Conservation (phyloP, 371 early-diverging fungal species). For the Funneliformis caledonium region DNA sequence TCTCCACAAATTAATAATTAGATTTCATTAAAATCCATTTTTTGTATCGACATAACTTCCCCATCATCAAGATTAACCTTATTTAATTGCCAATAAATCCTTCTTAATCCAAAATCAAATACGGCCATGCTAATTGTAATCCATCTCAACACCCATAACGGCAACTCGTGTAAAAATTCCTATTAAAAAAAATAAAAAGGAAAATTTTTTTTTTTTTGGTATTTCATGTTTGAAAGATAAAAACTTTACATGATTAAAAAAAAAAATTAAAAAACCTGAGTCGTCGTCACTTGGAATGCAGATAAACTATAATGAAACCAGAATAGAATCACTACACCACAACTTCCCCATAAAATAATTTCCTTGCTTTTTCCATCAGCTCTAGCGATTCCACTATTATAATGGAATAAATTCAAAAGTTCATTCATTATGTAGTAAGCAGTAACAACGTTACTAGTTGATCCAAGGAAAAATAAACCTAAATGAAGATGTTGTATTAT, state of each 20-base stretch:
- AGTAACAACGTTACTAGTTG: slow-evolving; percentile 61
- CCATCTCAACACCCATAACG: slow-evolving; percentile 65
- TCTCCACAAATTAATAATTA: no score
- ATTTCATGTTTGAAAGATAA: no score
- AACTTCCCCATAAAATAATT: slow-evolving; percentile 52
- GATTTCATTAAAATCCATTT: not conserved
- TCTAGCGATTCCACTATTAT: slow-evolving; percentile 36
- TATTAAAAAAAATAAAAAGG: not conserved
- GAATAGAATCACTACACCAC: slow-evolving; percentile 57
- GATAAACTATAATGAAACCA: slow-evolving; percentile 69
- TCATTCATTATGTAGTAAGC: slow-evolving; percentile 61
- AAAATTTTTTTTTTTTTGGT: not conserved
- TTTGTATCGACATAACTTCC: slow-evolving; percentile 16
- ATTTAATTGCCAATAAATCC: slow-evolving; percentile 15
- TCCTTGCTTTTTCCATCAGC: slow-evolving; percentile 45
- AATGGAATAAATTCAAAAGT: slow-evolving; percentile 58
- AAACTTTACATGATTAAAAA: not conserved
- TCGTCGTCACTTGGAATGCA: slow-evolving; percentile 59
- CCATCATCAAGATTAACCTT: slow-evolving; percentile 16
- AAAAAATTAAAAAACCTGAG: slow-evolving; percentile 41
- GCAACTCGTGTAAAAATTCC: slow-evolving; percentile 62
- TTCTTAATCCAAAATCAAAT: slow-evolving; percentile 49
- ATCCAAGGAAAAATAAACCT: slow-evolving; percentile 66
- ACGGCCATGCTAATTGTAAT: slow-evolving; percentile 65
- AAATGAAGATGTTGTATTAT: slow-evolving; percentile 60